Conservation (phyloP, 164 flowering plant genomes). For the Dillenia turbinata region DNA sequence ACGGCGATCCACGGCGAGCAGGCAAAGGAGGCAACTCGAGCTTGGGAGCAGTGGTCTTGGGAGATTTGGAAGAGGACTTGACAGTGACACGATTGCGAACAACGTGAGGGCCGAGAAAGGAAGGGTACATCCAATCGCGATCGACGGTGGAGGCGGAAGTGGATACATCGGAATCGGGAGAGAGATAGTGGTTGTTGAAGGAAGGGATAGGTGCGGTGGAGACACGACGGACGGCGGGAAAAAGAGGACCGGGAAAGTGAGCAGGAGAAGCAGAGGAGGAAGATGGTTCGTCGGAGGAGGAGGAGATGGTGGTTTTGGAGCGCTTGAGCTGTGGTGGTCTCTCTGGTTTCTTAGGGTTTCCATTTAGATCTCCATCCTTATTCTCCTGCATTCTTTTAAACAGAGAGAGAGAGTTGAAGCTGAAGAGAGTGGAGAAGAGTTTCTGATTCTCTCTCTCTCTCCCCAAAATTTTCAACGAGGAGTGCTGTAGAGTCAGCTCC, state of each 20-base stretch:
- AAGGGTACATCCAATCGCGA: constrained; percentile 67
- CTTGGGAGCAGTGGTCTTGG: constrained; percentile 15
- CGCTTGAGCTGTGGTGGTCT: constrained; percentile 46
- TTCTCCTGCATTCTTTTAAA: neutral
- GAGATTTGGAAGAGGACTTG: constrained; percentile 13
- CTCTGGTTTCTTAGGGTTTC: constrained; percentile 18
- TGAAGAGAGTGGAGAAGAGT: too few relatives aligned
- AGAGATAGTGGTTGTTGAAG: constrained; percentile 12
- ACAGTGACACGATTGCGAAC: constrained; percentile 27
- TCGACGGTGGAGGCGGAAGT: constrained; percentile 16
- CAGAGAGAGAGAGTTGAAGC: too few relatives aligned
- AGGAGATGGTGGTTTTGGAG: constrained; percentile 35
- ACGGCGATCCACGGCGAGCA: constrained; percentile 17
- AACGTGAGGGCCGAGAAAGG: constrained; percentile 59
- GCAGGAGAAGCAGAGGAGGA: constrained; percentile 6
- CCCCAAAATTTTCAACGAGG: too few relatives aligned
- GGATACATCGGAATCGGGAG: constrained; percentile 11
- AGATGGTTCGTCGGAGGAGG: neutral
- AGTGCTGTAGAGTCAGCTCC: too few relatives aligned
- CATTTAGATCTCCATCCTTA: constrained; percentile 9
- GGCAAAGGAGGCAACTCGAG: constrained; percentile 23
- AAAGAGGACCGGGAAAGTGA: constrained; percentile 33
- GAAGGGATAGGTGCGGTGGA: constrained; percentile 22
- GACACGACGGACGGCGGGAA: constrained; percentile 47
- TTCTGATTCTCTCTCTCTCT: too few relatives aligned